Conservation (phyloP, 768 basidiomycete genomes). For the Paxillus rubicundulus region DNA sequence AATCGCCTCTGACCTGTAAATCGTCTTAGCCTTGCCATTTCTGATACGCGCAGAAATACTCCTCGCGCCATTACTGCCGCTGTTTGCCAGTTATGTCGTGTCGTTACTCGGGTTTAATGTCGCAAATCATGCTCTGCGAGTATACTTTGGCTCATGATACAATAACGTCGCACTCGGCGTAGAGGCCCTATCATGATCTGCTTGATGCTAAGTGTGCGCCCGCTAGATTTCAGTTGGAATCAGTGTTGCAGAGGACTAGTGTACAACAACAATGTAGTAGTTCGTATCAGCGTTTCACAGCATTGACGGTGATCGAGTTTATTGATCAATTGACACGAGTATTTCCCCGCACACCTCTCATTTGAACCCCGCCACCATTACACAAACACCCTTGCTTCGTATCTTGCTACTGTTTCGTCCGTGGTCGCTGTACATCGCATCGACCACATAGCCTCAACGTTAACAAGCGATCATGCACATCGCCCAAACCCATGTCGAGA, state of each 20-base stretch:
- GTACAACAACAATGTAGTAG: too few relatives aligned
- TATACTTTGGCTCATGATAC: constrained; percentile 66
- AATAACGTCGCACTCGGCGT: not conserved
- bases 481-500: constrained; percentile 35
- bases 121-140: constrained; percentile 72
- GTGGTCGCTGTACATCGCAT: constrained; percentile 9
- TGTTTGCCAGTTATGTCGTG: constrained; percentile 82
- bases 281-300: too few relatives aligned
- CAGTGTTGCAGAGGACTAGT: not conserved
- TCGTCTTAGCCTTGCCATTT: constrained; percentile 79
- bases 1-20: constrained; percentile 1
- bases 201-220: not conserved
- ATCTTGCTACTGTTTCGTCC: constrained; percentile 2
- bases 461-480: constrained; percentile 29
- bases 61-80: constrained; percentile 84
- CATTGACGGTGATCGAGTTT: too few relatives aligned
- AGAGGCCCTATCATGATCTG: not conserved
- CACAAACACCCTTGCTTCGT: constrained; percentile 9
- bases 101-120: constrained; percentile 87
- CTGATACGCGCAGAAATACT: constrained; percentile 86
- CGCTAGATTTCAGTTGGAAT: not conserved
- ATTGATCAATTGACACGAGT: not conserved
- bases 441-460: constrained; percentile 4
- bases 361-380: constrained; percentile 31
- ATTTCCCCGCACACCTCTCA: constrained; percentile 8